Evolutionary conservation across 345 rosid genomes (phyloP).

Genomic region (Trapa bicornis): DNA sequence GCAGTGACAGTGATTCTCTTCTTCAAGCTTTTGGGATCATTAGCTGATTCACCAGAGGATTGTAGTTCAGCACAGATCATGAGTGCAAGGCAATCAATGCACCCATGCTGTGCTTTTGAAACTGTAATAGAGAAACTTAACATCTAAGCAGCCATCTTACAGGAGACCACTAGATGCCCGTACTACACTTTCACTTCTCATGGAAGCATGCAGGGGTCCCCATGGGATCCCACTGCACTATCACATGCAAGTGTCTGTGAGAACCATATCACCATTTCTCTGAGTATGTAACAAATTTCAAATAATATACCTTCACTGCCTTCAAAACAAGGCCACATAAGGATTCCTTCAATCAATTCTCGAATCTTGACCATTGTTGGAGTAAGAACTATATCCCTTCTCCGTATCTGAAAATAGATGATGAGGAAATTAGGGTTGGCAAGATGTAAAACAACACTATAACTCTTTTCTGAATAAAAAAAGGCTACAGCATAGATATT

Average conservation of each 20-base stretch:
- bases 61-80: conserved; percentile 66
- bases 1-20: conserved; percentile 12
- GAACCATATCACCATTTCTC: not conserved
- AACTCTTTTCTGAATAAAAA: not conserved
- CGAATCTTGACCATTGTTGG: conserved; percentile 37
- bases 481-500: not conserved
- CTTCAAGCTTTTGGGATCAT: conserved; percentile 14
- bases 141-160: conserved; percentile 2
- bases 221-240: not conserved
- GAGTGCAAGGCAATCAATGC: conserved; percentile 80
- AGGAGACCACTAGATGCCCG: conserved; percentile 1
- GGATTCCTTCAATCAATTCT: conserved; percentile 36
- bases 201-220: not conserved
- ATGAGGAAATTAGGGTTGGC: conserved; percentile 5
- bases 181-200: not conserved
- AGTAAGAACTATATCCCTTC: conserved; percentile 39
- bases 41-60: conserved; percentile 23
- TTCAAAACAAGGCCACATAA: conserved; percentile 68
- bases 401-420: conserved; percentile 39
- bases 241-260: not conserved
- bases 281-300: not conserved
- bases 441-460: not conserved
- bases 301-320: conserved; percentile 43
- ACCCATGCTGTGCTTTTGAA: conserved; percentile 85
- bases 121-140: conserved; percentile 27